Evolutionary conservation across 192 early-diverging fungal genomes (phyloP).

Genomic region (Podila minutissima): DNA sequence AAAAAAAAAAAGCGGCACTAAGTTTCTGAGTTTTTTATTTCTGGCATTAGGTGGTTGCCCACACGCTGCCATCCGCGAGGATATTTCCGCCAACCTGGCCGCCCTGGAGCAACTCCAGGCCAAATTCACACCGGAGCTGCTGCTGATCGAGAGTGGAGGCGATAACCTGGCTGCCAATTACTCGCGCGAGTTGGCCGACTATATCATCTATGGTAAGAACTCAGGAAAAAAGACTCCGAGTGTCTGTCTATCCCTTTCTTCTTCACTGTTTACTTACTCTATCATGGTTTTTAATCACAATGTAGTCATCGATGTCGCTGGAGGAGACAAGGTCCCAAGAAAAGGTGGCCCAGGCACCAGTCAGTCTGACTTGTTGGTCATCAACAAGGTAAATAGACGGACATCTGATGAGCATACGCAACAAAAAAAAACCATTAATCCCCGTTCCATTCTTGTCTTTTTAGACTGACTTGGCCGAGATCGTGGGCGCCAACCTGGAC

Average conservation of each 20-base stretch:
- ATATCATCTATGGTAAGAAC: slow-evolving; percentile 83
- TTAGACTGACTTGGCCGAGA: slow-evolving; percentile 86
- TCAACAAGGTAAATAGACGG: slow-evolving; percentile 77
- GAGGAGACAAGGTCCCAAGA: slow-evolving; percentile 96
- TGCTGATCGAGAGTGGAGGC: slow-evolving; percentile 94
- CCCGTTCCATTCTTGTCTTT: not conserved
- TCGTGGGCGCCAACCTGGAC: slow-evolving; percentile 89
- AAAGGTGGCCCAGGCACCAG: slow-evolving; percentile 99
- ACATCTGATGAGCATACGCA: too few relatives aligned
- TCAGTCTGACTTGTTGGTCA: slow-evolving; percentile 91
- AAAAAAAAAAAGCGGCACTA: not conserved
- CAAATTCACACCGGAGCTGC: slow-evolving; percentile 83
- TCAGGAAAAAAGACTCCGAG: not conserved
- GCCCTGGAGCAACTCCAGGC: slow-evolving; percentile 89
- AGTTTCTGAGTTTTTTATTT: not conserved
- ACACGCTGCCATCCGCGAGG: slow-evolving; percentile 95
- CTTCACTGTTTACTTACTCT: too few relatives aligned
- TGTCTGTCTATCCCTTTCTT: not conserved
- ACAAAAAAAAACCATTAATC: not conserved
- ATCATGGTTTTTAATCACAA: too few relatives aligned
- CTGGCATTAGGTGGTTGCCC: slow-evolving; percentile 76
- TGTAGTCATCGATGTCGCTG: slow-evolving; percentile 93
- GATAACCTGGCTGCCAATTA: slow-evolving; percentile 94
- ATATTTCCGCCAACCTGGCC: slow-evolving; percentile 94
- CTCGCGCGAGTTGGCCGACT: slow-evolving; percentile 84